Base-by-base conservation (phyloP, 2,329 filamentous ascomycete species). In the Apiospora pterosperma region DNA sequence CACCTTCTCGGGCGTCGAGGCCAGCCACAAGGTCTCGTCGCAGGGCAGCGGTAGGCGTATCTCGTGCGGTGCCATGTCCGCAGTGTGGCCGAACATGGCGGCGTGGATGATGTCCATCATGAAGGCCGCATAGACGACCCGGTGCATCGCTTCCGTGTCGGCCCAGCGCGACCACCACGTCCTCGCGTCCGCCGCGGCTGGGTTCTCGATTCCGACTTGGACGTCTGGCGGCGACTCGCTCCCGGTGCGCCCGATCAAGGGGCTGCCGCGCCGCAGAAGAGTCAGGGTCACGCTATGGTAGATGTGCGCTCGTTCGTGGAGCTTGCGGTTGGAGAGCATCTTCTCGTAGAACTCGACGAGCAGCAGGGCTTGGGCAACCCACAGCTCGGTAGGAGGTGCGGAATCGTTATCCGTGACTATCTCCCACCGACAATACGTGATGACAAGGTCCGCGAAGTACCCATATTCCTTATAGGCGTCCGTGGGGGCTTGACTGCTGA, bases 261-360 rank as follows among this genome's bases (percentile, higher is more conserved):
- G 96, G 73, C 92, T 96, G 5, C 93, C 93, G 69, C 93, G 85
- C 36, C 93, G 88, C 81, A 97, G 92, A 52, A 97, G 80, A 0
- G 92, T 96, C 63, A 97, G 81, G 0, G 92, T 95, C 0, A 92
- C 92, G 5, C 92, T 90, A 73, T 97, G 93, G 72, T 97, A 94
- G 41, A 97, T 96, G 71, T 97, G 92, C 0, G 93, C 92, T 69
- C 93, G 85, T 76, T 97, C 94, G 76, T 97, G 93, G 31, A 97
- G 81, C 19, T 87, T 85, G 48, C 92, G 85, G 0, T 92, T 93
- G 2, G 92, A 92, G 75, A 92, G 96, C 85, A 96, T 91, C 82
- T 97, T 97, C 79, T 97, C 93, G 71, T 95, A 97, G 5, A 94
- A 87, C 74, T 97, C 94, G 2, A 97, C 81, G 4, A 97, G 81